Percentiles rank a stretch among this genome's conserved stretches.
Conservation (phyloP, 495 filamentous ascomycete species). For the Aspergillus nidulans region DNA sequence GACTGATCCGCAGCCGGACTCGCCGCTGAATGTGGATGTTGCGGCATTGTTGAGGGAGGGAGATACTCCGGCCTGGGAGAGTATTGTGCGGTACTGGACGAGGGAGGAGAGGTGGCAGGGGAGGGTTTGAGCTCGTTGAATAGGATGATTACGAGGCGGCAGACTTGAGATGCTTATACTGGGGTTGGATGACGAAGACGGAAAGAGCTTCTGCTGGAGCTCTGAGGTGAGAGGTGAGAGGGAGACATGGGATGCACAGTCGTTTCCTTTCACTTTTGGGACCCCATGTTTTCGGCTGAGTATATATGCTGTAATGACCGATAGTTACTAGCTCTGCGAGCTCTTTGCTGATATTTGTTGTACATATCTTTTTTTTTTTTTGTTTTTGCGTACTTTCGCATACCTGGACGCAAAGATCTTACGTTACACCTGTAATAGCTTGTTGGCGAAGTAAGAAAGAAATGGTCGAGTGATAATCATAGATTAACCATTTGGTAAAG, state of each 20-base stretch:
- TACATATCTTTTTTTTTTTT: constrained; percentile 3
- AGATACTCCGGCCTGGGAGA: constrained; percentile 71
- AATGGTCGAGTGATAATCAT: neutral
- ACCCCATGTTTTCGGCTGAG: neutral
- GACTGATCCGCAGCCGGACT: constrained; percentile 70
- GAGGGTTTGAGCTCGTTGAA: neutral
- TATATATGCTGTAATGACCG: neutral
- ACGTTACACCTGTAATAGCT: neutral
- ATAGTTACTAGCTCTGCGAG: neutral
- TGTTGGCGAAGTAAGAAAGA: neutral
- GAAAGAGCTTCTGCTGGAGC: neutral
- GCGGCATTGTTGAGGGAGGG: constrained; percentile 71
- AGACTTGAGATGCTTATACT: too few species aligned
- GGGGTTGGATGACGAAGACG: neutral
- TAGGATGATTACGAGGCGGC: too few species aligned
- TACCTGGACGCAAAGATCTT: neutral
- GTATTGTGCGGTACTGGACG: constrained; percentile 78
- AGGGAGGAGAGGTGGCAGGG: constrained; percentile 43
- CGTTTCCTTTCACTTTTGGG: too few species aligned
- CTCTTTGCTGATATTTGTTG: neutral
- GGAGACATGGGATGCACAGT: neutral
- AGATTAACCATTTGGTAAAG: neutral
- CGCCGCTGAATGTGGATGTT: constrained; percentile 85
- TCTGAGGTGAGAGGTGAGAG: neutral
- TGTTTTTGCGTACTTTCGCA: neutral